Conservation (phyloP, 2,329 filamentous ascomycete species). For the Phoma sp. region DNA sequence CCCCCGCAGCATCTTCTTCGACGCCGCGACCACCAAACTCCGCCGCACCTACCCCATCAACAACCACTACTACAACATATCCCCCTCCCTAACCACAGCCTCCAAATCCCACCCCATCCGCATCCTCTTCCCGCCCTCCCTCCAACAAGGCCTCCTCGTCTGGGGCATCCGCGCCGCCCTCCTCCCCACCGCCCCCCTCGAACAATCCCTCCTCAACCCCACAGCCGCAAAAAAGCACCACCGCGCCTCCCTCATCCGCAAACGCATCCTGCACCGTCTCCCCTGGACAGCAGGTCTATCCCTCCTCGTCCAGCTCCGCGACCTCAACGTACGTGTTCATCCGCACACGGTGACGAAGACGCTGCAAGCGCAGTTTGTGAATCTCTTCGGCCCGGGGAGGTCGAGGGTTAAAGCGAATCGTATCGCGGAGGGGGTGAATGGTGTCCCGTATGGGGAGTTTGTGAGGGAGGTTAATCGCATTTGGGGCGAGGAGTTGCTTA, state of each 20-base stretch:
- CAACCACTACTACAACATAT: constrained; percentile 28
- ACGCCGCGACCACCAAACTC: constrained; percentile 28
- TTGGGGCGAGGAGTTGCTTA: constrained; percentile 38
- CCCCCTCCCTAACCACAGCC: constrained; percentile 3
- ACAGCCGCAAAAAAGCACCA: constrained; percentile 35
- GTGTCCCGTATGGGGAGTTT: constrained; percentile 29
- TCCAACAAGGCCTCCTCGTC: constrained; percentile 41
- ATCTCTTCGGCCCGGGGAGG: constrained; percentile 38
- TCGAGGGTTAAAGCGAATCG: constrained; percentile 34
- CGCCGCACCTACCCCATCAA: constrained; percentile 22
- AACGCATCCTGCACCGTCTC: constrained; percentile 22
- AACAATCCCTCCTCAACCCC: constrained; percentile 32
- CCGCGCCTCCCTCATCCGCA: constrained; percentile 22
- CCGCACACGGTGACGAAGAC: constrained; percentile 35
- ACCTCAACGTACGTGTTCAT: constrained; percentile 38
- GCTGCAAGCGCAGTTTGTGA: constrained; percentile 36
- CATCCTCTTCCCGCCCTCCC: constrained; percentile 30
- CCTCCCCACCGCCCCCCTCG: constrained; percentile 30
- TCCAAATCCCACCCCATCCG: constrained; percentile 37
- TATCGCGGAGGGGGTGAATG: constrained; percentile 33
- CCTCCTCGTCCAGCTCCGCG: constrained; percentile 37
- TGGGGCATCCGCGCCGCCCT: constrained; percentile 46
- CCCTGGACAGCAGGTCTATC: constrained; percentile 41
- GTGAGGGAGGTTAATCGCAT: constrained; percentile 37
- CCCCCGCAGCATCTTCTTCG: constrained; percentile 32